phyloP scores from a whole-genome alignment of 345 rosid species.

The Lumnitzera littorea region DNA sequence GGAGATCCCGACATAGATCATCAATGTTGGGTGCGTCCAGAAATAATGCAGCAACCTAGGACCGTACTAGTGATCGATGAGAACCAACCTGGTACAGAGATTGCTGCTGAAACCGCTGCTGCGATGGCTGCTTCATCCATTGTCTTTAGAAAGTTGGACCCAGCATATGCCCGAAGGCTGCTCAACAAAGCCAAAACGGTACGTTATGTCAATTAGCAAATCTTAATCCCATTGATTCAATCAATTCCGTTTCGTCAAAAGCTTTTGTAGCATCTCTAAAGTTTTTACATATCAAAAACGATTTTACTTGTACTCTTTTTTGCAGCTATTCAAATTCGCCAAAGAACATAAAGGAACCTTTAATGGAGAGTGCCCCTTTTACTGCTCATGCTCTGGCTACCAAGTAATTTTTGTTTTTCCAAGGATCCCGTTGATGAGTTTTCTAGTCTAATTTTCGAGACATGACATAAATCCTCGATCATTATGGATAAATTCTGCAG shows the following conservation, averaged over 20 bases:
- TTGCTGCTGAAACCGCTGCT: conserved; percentile 76
- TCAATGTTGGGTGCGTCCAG: conserved; percentile 76
- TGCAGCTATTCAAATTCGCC: conserved; percentile 69
- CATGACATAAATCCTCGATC: too few relatives aligned
- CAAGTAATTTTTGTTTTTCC: conserved; percentile 31
- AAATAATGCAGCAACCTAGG: conserved; percentile 70
- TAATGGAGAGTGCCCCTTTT: conserved; percentile 96
- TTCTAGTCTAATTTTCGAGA: too few relatives aligned
- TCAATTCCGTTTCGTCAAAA: background rate
- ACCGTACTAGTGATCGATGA: conserved; percentile 51
- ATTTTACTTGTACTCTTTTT: background rate
- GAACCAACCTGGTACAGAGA: conserved; percentile 61
- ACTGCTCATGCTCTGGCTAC: conserved; percentile 89
- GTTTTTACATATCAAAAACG: too few relatives aligned
- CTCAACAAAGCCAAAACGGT: conserved; percentile 71
- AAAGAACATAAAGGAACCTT: conserved; percentile 59
- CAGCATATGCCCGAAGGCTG: conserved; percentile 48
- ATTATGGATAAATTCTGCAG: conserved; percentile 20
- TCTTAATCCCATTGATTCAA: background rate
- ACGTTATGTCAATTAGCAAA: background rate
- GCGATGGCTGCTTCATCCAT: conserved; percentile 82
- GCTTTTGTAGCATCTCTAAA: too few relatives aligned
- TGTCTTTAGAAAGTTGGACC: conserved; percentile 45
- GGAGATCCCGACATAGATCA: conserved; percentile 80
- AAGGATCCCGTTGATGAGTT: too few relatives aligned